These are phyloP conservation scores for Saitozyma sp. DNA, from an alignment of 768 basidiomycete genomes.

Conservation along the genomic window DNA sequence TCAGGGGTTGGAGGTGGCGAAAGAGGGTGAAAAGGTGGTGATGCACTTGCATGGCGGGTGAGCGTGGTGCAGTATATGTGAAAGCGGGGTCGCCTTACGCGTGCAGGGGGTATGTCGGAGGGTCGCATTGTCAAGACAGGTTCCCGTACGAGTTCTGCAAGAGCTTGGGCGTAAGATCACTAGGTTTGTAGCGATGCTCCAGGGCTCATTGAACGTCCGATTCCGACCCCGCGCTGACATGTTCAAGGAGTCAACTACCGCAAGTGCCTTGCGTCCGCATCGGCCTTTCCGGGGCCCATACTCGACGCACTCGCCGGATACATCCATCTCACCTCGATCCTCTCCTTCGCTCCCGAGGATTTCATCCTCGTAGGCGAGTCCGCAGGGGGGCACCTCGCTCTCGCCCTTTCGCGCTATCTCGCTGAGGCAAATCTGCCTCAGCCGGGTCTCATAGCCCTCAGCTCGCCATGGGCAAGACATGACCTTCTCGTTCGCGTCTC, in stretches of 20 bases:
- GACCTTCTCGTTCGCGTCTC: slow-evolving; percentile 18
- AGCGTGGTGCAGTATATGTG: slow-evolving; percentile 14
- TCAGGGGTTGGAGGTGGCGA: slow-evolving; percentile 30
- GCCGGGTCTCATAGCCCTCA: slow-evolving; percentile 25
- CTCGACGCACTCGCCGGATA: slow-evolving; percentile 75
- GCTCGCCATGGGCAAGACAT: slow-evolving; percentile 41
- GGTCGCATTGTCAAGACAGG: slow-evolving; percentile 20
- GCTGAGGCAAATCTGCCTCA: slow-evolving; percentile 21
- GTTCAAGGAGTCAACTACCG: slow-evolving; percentile 64
- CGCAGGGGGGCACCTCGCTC: slow-evolving; percentile 74
- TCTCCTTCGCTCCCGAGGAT: slow-evolving; percentile 63
- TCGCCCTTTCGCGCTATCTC: slow-evolving; percentile 49
- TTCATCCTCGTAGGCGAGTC: slow-evolving; percentile 74
- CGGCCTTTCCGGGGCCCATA: slow-evolving; percentile 73
- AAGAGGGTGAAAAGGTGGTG: slow-evolving; percentile 52
- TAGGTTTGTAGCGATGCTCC: no score
- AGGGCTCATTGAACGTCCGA: no score
- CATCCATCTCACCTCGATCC: slow-evolving; percentile 61
- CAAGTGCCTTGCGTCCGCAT: slow-evolving; percentile 58
- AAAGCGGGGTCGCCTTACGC: slow-evolving; percentile 12
- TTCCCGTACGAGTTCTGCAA: slow-evolving; percentile 3
- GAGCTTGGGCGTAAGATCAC: no score
- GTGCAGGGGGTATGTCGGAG: slow-evolving; percentile 34
- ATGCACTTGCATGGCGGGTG: slow-evolving; percentile 52
- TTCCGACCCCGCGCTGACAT: no score